Evolutionary conservation across 2,329 filamentous ascomycete species (phyloP).

Genomic region (Cadophora luteo-olivacea): DNA sequence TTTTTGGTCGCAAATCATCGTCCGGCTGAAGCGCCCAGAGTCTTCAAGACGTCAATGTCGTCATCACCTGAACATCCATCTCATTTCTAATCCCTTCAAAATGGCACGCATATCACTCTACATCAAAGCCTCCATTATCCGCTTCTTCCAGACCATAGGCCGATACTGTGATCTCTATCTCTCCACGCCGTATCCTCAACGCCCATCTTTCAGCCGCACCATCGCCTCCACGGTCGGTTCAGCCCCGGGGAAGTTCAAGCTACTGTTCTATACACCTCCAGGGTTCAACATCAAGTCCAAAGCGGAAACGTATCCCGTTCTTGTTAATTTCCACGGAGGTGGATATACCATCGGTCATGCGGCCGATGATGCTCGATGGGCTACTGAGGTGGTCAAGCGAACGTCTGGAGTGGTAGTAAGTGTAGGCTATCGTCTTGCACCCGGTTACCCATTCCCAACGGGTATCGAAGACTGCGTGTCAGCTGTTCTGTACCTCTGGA

Average conservation of each 20-base stretch:
- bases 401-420: slow-evolving; percentile 59
- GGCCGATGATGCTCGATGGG: slow-evolving; percentile 66
- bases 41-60: slow-evolving; percentile 6
- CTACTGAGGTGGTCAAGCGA: slow-evolving; percentile 56
- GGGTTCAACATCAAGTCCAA: slow-evolving; percentile 17
- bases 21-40: neutral
- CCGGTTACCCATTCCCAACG: slow-evolving; percentile 65
- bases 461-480: slow-evolving; percentile 64
- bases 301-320: slow-evolving; percentile 47
- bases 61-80: neutral
- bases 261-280: slow-evolving; percentile 33
- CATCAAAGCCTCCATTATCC: slow-evolving; percentile 26
- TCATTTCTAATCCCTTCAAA: neutral
- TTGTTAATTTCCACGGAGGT: slow-evolving; percentile 71
- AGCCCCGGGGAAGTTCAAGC: slow-evolving; percentile 27
- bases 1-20: neutral
- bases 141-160: slow-evolving; percentile 32
- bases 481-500: slow-evolving; percentile 48
- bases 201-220: slow-evolving; percentile 24
- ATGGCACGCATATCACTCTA: slow-evolving; percentile 31
- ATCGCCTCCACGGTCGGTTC: slow-evolving; percentile 28
- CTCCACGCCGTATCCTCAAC: slow-evolving; percentile 29
- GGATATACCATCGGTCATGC: slow-evolving; percentile 65
- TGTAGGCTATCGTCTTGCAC: slow-evolving; percentile 69
- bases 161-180: slow-evolving; percentile 34